These are phyloP conservation scores for Fraxinus nigra DNA, from an alignment of 305 asterid genomes.

Conservation along the genomic window DNA sequence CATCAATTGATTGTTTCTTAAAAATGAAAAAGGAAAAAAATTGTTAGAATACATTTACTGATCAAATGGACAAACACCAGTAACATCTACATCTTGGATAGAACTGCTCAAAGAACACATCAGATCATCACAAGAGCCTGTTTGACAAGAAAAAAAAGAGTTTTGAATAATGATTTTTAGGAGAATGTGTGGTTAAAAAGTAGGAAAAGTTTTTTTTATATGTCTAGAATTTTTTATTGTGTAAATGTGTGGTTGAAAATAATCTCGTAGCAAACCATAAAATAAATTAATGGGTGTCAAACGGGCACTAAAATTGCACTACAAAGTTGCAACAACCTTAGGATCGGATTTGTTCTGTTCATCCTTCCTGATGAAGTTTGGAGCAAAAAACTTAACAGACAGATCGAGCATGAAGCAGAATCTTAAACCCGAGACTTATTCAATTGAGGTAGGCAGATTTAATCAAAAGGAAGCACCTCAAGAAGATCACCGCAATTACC, in stretches of 20 bases:
- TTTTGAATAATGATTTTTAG: neutral
- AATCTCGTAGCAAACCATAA: too few species aligned
- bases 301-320: neutral
- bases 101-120: neutral
- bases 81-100: neutral
- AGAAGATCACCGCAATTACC: neutral
- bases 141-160: neutral
- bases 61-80: neutral
- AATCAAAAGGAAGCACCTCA: neutral
- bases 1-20: neutral
- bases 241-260: too few species aligned
- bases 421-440: neutral
- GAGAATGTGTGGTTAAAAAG: too few species aligned
- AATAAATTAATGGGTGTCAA: too few species aligned
- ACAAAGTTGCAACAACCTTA: neutral
- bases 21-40: neutral
- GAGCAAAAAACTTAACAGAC: neutral
- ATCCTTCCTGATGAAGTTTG: neutral
- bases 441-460: neutral
- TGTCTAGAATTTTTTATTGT: too few species aligned
- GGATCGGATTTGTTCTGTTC: neutral
- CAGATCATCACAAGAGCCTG: neutral
- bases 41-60: neutral
- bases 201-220: too few species aligned
- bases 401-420: neutral